Evolutionary conservation across 192 early-diverging fungal species (phyloP).

Genomic region (Piromyces sp.): DNA sequence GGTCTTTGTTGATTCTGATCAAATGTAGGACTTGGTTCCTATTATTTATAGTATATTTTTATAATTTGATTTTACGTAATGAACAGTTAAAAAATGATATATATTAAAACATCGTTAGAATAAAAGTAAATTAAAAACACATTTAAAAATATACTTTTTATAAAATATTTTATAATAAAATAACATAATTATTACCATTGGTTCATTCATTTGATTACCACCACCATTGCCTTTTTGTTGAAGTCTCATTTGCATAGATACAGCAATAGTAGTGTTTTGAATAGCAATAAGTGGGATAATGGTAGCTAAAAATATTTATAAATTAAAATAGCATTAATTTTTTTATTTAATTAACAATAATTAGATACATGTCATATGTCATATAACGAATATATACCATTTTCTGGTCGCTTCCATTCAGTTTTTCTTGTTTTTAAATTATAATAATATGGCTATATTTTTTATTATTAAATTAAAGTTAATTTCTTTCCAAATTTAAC

Average conservation of each 20-base stretch:
- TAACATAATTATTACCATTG: not conserved
- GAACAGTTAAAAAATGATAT: too few species aligned
- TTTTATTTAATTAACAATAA: too few species aligned
- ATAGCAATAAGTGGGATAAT: slow-evolving; percentile 17
- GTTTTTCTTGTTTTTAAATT: slow-evolving; percentile 69
- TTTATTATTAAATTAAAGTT: not conserved
- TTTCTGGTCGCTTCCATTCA: slow-evolving; percentile 67
- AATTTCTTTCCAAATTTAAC: too few species aligned
- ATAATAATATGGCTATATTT: slow-evolving; percentile 69
- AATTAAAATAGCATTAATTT: too few species aligned
- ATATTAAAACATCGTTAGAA: too few species aligned
- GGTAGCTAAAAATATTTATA: not conserved
- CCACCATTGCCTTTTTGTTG: not conserved
- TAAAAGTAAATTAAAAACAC: too few species aligned
- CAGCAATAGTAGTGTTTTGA: slow-evolving; percentile 6
- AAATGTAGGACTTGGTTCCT: not conserved
- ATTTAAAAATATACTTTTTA: too few species aligned
- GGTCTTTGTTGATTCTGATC: not conserved
- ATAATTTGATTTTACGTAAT: too few species aligned
- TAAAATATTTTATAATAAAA: too few species aligned
- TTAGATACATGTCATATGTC: too few species aligned
- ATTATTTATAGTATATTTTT: not conserved
- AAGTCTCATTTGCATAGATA: not conserved
- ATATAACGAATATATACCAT: slow-evolving; percentile 46
- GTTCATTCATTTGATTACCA: not conserved